These are phyloP conservation scores for Suhomyces sp. DNA, from an alignment of 805 yeast genomes.

Conservation along the genomic window DNA sequence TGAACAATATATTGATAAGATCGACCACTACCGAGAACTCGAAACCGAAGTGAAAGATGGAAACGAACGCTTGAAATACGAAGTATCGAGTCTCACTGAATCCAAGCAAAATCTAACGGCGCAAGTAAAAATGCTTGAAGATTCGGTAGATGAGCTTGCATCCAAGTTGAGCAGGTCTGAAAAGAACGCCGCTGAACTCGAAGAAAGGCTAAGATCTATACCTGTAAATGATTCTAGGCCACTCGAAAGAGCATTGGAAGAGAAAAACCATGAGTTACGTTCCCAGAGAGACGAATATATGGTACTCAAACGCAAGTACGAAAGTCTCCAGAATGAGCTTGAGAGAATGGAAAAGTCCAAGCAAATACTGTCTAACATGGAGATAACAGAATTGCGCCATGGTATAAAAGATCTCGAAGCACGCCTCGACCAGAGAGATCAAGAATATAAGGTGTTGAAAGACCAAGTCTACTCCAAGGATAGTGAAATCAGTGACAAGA, in stretches of 20 bases:
- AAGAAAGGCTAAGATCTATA: not conserved
- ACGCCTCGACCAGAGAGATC: not conserved
- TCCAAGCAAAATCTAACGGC: not conserved
- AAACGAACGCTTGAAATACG: not conserved
- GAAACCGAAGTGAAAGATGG: not conserved
- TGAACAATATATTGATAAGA: not conserved
- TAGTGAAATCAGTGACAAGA: slow-evolving; percentile 3
- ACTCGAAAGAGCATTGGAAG: not conserved
- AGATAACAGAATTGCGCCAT: not conserved
- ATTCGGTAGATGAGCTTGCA: not conserved
- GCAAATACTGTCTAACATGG: not conserved
- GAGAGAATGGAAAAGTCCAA: not conserved
- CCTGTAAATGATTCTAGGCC: not conserved
- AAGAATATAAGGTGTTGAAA: not conserved
- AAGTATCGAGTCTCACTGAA: not conserved
- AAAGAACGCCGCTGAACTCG: not conserved
- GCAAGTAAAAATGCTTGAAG: not conserved
- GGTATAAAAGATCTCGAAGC: not conserved
- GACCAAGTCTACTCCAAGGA: not conserved
- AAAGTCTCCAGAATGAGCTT: not conserved
- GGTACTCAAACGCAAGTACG: not conserved
- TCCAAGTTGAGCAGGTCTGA: not conserved
- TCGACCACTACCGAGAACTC: not conserved
- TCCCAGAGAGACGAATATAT: not conserved
- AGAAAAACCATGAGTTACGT: not conserved